Conservation (phyloP, 352 stramenopile genomes). For the Pythium chondricola region DNA sequence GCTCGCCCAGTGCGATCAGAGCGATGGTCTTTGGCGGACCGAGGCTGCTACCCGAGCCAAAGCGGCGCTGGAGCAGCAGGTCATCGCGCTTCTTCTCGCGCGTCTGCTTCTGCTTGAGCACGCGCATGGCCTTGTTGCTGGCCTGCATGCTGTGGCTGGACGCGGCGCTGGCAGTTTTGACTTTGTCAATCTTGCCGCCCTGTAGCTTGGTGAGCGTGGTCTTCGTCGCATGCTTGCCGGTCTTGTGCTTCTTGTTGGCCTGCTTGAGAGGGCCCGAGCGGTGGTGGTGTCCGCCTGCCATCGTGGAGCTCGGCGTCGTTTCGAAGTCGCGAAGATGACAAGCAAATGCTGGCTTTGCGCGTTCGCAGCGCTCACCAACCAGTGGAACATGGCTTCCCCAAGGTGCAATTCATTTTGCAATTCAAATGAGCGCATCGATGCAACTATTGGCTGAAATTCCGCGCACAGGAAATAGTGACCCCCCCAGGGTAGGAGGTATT, state of each 20-base stretch:
- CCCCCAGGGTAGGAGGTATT: neutral
- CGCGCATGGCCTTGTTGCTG: constrained; percentile 64
- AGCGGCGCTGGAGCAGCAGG: constrained; percentile 76
- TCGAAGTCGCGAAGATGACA: constrained; percentile 7
- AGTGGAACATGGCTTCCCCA: too few relatives aligned
- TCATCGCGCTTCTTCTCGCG: constrained; percentile 85
- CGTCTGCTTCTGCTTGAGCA: constrained; percentile 81
- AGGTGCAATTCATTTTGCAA: constrained; percentile 25
- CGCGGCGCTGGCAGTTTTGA: constrained; percentile 15
- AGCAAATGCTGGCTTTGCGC: constrained; percentile 1
- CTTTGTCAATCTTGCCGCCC: constrained; percentile 71
- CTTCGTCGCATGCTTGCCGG: constrained; percentile 79
- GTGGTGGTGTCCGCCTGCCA: constrained; percentile 72
- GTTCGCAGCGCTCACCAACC: constrained; percentile 1
- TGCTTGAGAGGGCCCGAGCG: constrained; percentile 87
- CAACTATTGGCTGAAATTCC: constrained; percentile 8
- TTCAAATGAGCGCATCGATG: constrained; percentile 11
- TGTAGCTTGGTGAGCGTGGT: constrained; percentile 52
- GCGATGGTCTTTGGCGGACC: constrained; percentile 83
- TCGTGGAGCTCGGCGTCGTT: constrained; percentile 19
- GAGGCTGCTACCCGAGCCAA: constrained; percentile 56
- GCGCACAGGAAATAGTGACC: neutral
- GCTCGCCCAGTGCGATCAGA: constrained; percentile 69
- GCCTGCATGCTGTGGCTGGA: constrained; percentile 41
- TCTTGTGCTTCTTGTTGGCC: constrained; percentile 91